Base-by-base conservation (phyloP, 176 grass and related monocot species). In the Aegilops umbellulata region DNA sequence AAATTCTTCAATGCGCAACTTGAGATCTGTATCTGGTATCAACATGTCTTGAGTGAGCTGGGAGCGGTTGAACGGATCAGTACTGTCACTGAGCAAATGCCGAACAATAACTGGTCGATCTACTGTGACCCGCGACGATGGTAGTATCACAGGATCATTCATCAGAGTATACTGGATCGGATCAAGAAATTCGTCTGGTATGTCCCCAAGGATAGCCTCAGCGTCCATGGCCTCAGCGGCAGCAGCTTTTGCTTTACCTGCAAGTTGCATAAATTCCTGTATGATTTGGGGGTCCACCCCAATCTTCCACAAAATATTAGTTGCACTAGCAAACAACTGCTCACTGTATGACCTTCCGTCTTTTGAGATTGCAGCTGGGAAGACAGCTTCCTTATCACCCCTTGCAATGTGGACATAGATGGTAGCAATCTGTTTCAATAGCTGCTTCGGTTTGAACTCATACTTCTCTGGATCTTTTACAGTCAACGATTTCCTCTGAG, bases 381-480 rank as follows among this genome's bases (percentile, higher is more conserved):
- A 99, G 76, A 99, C 81, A 68, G 62, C 82, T 65, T 96, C 90
- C 72, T 87, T 95, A 71, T 99, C 97, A 23, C 97, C 97, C 88
- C 94, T 99, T 82, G 97, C 74, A 38, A 99, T 96, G 91, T 99
- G 94, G 58, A 99, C 94, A 92, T 96, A 99, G 70, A 99, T 99
- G 44, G 88, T 76, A 73, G 88, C 94, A 87, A 99, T 99, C 97
- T 99, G 92, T 82, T 99, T 99, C 82, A 99, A 88, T 49, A 99
- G 85, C 85, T 99, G 90, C 85, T 90, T 99, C 0, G 97, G 97
- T 74, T 82, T 95, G 89, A 96, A 99, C 82, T 96, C 97, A 17
- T 99, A 99, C 80, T 99, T 99, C 84, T 99, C 97, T 19, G 94
- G 97, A 94, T 99, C 97, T 90, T 99, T 99, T 46, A 99, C 94